A percentile compares a stretch with the other conserved stretches of the same genome.
These are phyloP conservation scores for Arthroderma sp. DNA, from an alignment of 2,329 filamentous ascomycete genomes.

Conservation along the genomic window DNA sequence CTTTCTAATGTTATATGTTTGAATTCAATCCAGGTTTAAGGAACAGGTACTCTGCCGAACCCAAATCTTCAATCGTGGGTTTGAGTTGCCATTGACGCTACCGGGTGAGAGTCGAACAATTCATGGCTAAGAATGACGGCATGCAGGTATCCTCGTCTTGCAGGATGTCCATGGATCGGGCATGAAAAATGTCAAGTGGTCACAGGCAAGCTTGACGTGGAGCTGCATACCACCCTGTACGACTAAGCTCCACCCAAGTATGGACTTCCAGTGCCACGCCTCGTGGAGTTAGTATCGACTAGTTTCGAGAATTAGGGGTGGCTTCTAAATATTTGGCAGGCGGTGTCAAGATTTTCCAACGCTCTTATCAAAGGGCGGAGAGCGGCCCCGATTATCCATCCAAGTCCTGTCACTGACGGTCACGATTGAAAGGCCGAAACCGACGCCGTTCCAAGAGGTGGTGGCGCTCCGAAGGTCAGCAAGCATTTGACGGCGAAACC, in stretches of 20 bases:
- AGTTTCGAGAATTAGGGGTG: neutral
- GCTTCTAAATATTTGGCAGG: neutral
- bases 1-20: neutral
- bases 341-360: neutral
- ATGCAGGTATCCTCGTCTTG: neutral
- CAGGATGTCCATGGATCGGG: neutral
- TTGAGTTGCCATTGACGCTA: neutral
- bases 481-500: neutral
- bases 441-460: neutral
- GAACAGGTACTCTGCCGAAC: neutral
- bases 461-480: neutral
- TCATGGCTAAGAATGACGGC: neutral
- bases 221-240: slow-evolving; percentile 4
- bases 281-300: neutral
- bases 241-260: slow-evolving; percentile 3
- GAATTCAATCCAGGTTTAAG: neutral
- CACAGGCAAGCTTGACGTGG: slow-evolving; percentile 6
- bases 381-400: neutral
- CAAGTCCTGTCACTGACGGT: neutral
- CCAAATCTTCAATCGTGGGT: neutral
- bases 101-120: neutral
- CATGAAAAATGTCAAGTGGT: slow-evolving; percentile 5
- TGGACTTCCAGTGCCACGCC: neutral
- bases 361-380: neutral
- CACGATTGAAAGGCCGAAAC: neutral